phyloP scores from a whole-genome alignment of 768 basidiomycete genomes.

The Exidia glandulosa region DNA sequence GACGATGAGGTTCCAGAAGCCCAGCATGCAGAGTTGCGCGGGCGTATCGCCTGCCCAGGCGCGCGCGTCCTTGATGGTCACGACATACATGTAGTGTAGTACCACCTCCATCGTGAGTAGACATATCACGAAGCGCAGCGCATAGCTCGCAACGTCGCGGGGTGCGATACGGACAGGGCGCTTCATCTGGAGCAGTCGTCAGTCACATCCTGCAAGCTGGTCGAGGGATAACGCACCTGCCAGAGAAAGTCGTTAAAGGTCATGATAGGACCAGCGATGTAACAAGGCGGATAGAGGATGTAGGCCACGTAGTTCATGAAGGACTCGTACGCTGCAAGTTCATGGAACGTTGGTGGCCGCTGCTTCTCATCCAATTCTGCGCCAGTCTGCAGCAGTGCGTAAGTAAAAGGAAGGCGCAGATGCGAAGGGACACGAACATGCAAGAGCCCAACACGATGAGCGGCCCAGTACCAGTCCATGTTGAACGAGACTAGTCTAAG shows the following conservation, averaged over 20 bases:
- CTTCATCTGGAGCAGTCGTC: constrained; percentile 36
- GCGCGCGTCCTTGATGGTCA: constrained; percentile 83
- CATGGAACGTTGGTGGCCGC: constrained; percentile 45
- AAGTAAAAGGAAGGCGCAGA: constrained; percentile 22
- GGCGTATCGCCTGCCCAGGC: constrained; percentile 76
- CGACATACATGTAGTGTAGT: constrained; percentile 91
- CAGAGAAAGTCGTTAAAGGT: constrained; percentile 92
- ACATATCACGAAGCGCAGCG: constrained; percentile 57
- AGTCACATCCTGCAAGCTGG: background rate
- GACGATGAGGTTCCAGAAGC: constrained; percentile 93
- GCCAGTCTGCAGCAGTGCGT: constrained; percentile 15
- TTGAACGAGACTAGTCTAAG: constrained; percentile 85
- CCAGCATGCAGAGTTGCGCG: constrained; percentile 79
- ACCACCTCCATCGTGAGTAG: constrained; percentile 83
- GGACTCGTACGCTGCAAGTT: constrained; percentile 43
- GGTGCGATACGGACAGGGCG: constrained; percentile 37
- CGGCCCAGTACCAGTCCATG: constrained; percentile 88
- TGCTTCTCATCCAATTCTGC: constrained; percentile 42
- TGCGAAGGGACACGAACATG: too few relatives aligned
- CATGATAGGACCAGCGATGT: constrained; percentile 92
- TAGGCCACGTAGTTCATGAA: constrained; percentile 72
- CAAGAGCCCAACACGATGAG: constrained; percentile 19
- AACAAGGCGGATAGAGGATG: constrained; percentile 84
- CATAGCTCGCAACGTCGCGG: constrained; percentile 37
- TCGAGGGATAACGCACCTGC: constrained; percentile 50